Base-by-base conservation (phyloP, 208 protist genomes). In the Wallacemonas sp. region DNA sequence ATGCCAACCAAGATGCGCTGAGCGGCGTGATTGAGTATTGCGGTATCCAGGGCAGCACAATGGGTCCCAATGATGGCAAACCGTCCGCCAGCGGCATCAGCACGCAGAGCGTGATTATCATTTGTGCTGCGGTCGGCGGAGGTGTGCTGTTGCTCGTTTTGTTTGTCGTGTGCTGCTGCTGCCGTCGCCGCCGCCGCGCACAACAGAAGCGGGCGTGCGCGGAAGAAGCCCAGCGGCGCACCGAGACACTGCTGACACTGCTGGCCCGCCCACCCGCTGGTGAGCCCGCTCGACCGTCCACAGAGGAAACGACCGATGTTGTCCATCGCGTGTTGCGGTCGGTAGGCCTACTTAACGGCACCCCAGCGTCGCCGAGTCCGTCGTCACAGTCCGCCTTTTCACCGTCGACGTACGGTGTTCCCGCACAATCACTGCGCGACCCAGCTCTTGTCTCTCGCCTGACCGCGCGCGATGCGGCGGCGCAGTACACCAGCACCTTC, bases 1-100 rank as follows among this genome's bases (percentile, higher is more conserved):
- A 53, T 37, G 48, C 42, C 26, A 26, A 74, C 33, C 78, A 84
- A 39, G 66, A 84, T 38, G 41, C 57, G 9, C 54, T 84, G 0
- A 29, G 27, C 10, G 37, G 50, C 15, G 1, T 52, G 27, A 65
- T 61, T 30, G n/a, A 66, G 1, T 79, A 67, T 59, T 84, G 78
- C 37, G 75, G 61, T 22, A 50, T 61, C 12, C 33, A 62, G 39
- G 67, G 57, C 22, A 55, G 27, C 9, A 66, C 59, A 19, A 29
- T 52, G 10, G 45, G 27, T 22, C 67, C 67, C 2, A 33, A 19
- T 19, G 27, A 17, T 3, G 21, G 12, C 22, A 22, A 36, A 2
- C 3, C 26, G 13, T 15, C 58, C 41, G 4, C 15, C 21, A 21
- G 19, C 8, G n/a, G 13, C 22, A 30, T 3, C 12, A 12, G 29